Evolutionary conservation across 2,329 filamentous ascomycete species (phyloP), one percentile per base, ranked within the genome.

Genomic region (Elsinoe ampelina): DNA sequence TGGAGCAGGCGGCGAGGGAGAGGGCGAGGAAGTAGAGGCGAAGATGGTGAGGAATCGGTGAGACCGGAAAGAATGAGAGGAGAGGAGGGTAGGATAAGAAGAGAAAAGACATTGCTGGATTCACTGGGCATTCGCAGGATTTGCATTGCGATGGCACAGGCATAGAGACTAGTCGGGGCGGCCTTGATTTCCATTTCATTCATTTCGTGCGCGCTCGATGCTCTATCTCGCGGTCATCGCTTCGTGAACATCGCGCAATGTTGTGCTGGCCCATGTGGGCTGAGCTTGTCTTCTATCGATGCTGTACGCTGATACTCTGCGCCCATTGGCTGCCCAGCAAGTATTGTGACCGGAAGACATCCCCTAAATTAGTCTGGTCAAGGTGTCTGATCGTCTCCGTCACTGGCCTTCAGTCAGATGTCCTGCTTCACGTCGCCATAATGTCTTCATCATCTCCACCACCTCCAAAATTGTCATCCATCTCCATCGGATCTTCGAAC

Each of bases 1-100:
- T 96, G 66, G 86, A 89, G 70, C 82, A 77, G 20, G 73, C 95
- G 63, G 78, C 78, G 59, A 86, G 67, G 58, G 65, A 58, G 64
- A 65, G 59, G 61, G 63, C 66, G 62, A 66, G 61, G 60, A 57
- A 38, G 20, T 47, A 50, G 47, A 36, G 32, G 10, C 35, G 39
- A 30, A 5, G 4, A 8, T 30, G 26, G 26, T 8, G 22, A 2
- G 26, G 26, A 30, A 30, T 5, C 26, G 3, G 32, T 15, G 13
- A n/a, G 22, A 5, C 1, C 17, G 35, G 39, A 41, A 10, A 12
- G 8, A 26, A 13, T 22, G 7, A 15, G 26, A 45, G n/a, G 13
- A 54, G 17, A 17, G 51, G n/a, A 6, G 36, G 39, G 17, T 15
- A 32, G 42, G 19, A 17, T 36, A 15, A 17, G 45, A 15, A n/a